These are phyloP conservation scores for Candida nonsorbophila DNA, from an alignment of 805 yeast genomes.

Conservation along the genomic window DNA sequence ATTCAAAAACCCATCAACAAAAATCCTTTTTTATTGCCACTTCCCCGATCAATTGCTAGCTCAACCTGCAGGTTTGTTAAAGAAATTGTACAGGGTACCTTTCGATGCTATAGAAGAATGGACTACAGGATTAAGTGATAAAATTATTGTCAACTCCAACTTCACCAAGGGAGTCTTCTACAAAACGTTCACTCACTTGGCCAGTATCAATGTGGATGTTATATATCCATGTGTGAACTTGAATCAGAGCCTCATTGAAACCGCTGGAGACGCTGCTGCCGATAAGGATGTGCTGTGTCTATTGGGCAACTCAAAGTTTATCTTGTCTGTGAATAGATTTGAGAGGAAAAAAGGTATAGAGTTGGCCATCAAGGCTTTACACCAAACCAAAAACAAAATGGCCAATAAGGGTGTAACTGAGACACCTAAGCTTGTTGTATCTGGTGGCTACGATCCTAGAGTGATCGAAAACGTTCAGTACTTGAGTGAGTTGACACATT, in stretches of 20 bases:
- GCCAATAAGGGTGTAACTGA: constrained; percentile 20
- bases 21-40: constrained; percentile 85
- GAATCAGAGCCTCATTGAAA: constrained; percentile 9
- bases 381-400: constrained; percentile 26
- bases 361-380: constrained; percentile 69
- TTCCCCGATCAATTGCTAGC: constrained; percentile 89
- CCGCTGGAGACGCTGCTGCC: constrained; percentile 15
- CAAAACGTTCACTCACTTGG: constrained; percentile 49
- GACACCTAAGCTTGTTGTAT: constrained; percentile 54
- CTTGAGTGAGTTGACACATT: constrained; percentile 50
- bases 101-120: constrained; percentile 83
- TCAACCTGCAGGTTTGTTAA: constrained; percentile 44
- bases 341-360: constrained; percentile 81
- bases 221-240: constrained; percentile 77
- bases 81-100: constrained; percentile 68
- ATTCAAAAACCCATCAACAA: constrained; percentile 35
- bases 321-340: constrained; percentile 81
- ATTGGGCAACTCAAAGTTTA: constrained; percentile 33
- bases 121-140: constrained; percentile 72
- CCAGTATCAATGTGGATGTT: constrained; percentile 44
- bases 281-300: constrained; percentile 28
- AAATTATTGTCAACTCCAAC: constrained; percentile 78
- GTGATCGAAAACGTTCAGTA: constrained; percentile 74
- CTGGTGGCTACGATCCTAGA: constrained; percentile 88
- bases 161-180: constrained; percentile 73